phyloP scores from a whole-genome alignment of 2,329 filamentous ascomycete genomes.

The Aspergillus oerlinghausenensis region DNA sequence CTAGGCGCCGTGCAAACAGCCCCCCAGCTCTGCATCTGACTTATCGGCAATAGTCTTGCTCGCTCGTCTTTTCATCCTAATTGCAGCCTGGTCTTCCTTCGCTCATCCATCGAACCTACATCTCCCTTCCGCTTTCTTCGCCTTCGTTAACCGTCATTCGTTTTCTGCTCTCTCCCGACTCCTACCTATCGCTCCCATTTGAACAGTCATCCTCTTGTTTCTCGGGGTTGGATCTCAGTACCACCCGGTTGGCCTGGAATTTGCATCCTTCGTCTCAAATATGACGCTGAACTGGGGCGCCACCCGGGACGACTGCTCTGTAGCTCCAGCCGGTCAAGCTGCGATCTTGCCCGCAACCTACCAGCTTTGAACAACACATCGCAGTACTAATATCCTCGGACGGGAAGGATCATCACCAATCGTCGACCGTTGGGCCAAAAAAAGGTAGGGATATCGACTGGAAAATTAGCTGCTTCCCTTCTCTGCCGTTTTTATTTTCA shows the following conservation, averaged over 20 bases:
- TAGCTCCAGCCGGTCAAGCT: constrained; percentile 34
- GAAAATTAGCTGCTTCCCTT: not conserved
- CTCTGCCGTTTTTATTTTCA: not conserved
- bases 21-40: not conserved
- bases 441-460: not conserved
- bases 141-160: not conserved
- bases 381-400: constrained; percentile 24
- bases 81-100: not conserved
- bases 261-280: constrained; percentile 22
- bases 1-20: constrained; percentile 25
- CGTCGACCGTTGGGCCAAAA: constrained; percentile 15
- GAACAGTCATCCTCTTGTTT: not conserved
- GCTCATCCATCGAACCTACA: not conserved
- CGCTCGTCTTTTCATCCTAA: constrained; percentile 4
- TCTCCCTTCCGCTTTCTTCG: not conserved
- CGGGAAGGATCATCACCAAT: constrained; percentile 27
- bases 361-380: constrained; percentile 38
- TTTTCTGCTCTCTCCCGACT: not conserved
- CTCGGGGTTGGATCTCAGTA: constrained; percentile 9
- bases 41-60: constrained; percentile 4
- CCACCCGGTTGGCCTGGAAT: constrained; percentile 14
- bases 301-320: constrained; percentile 35
- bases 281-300: constrained; percentile 35
- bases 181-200: not conserved
- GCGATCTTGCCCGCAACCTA: constrained; percentile 32